A percentile compares a stretch with the other conserved stretches of the same genome.
Evolutionary conservation across 1,139 yeast species (phyloP).

Genomic region (Yamadazyma buinensis): DNA sequence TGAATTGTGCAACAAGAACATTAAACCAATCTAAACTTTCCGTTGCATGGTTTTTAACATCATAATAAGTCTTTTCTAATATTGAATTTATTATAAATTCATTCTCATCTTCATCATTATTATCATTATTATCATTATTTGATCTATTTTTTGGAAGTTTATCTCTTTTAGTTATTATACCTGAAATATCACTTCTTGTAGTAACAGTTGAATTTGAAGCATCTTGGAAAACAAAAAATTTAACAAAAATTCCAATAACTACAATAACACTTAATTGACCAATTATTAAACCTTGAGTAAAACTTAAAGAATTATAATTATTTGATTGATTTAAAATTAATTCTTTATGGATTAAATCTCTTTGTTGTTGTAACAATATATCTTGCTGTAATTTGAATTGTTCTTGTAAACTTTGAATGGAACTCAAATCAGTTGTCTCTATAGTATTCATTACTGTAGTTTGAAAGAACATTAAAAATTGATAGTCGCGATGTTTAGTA

Average conservation of each 20-base stretch:
- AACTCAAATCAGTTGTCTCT: neutral
- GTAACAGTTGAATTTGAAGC: conserved; percentile 36
- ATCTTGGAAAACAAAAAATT: conserved; percentile 88
- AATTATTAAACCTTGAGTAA: conserved; percentile 69
- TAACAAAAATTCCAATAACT: conserved; percentile 69
- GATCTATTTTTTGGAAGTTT: conserved; percentile 16
- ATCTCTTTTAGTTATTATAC: conserved; percentile 36
- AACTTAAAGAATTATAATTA: conserved; percentile 48
- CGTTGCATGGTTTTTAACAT: conserved; percentile 79
- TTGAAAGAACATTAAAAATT: too few relatives aligned
- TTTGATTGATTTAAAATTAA: conserved; percentile 4
- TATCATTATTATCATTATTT: conserved; percentile 21
- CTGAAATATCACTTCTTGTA: conserved; percentile 30
- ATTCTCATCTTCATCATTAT: conserved; percentile 15
- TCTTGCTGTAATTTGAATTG: conserved; percentile 33
- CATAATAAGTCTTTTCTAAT: conserved; percentile 87
- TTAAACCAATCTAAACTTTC: conserved; percentile 98
- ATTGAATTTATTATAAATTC: conserved; percentile 37
- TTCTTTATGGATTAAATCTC: conserved; percentile 21
- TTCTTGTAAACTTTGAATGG: conserved; percentile 20
- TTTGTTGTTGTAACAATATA: conserved; percentile 27
- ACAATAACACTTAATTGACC: conserved; percentile 86
- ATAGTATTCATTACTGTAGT: neutral
- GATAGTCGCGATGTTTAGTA: conserved; percentile 1
- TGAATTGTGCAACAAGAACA: conserved; percentile 86